Evolutionary conservation across 495 filamentous ascomycete genomes (phyloP).

Genomic region (Ascobolus immersus): DNA sequence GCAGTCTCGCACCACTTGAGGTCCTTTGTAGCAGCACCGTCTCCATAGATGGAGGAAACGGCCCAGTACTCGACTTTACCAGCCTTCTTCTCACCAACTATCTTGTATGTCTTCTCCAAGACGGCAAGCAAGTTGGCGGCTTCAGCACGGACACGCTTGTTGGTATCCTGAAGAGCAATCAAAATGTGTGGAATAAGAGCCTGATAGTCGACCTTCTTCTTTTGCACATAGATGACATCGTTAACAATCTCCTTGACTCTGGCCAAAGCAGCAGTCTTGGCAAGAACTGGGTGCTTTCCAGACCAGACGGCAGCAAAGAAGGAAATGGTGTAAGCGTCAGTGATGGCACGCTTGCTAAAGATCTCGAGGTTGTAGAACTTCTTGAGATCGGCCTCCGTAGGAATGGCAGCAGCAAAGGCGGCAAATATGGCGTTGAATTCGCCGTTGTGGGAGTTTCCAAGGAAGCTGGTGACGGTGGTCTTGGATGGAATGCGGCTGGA

Average conservation of each 20-base stretch:
- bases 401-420: constrained; percentile 38
- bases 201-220: constrained; percentile 38
- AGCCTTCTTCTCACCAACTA: constrained; percentile 10
- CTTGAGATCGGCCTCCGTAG: constrained; percentile 25
- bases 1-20: constrained; percentile 33
- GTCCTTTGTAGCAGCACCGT: constrained; percentile 22
- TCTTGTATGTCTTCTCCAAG: constrained; percentile 18
- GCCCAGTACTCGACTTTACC: constrained; percentile 22
- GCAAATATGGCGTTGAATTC: constrained; percentile 20
- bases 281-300: constrained; percentile 37
- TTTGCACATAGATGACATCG: constrained; percentile 17
- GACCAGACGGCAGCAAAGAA: constrained; percentile 58
- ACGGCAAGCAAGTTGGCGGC: constrained; percentile 36
- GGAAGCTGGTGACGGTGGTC: constrained; percentile 24
- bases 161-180: constrained; percentile 43
- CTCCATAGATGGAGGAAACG: constrained; percentile 30
- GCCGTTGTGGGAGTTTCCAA: too few species aligned
- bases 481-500: constrained; percentile 8
- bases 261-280: constrained; percentile 40
- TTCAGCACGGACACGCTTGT: constrained; percentile 44
- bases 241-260: constrained; percentile 29
- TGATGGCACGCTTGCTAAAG: constrained; percentile 27
- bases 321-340: constrained; percentile 41
- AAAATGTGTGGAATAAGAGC: constrained; percentile 53
- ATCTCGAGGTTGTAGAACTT: constrained; percentile 32